Evolutionary conservation across 345 rosid species (phyloP).

Genomic region (Salix udensis): DNA sequence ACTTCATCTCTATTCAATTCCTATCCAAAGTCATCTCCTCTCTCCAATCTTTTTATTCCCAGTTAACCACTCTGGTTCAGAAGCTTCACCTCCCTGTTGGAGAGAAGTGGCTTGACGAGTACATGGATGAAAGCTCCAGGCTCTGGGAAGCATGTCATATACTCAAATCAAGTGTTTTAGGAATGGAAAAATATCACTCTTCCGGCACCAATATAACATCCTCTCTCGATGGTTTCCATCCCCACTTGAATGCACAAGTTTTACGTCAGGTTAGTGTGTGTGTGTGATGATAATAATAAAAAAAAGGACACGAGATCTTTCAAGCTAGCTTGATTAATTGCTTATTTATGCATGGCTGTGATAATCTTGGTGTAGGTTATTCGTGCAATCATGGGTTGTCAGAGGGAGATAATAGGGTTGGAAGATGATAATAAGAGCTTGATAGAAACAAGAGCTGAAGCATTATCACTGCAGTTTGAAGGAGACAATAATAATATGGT

Average conservation of each 20-base stretch:
- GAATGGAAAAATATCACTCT: constrained; percentile 37
- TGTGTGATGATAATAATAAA: too few species aligned
- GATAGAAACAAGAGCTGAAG: constrained; percentile 31
- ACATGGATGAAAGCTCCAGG: constrained; percentile 69
- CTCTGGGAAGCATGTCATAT: constrained; percentile 58
- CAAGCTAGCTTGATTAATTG: too few species aligned
- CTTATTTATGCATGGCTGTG: too few species aligned
- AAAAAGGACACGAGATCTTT: too few species aligned
- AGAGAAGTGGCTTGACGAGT: constrained; percentile 67
- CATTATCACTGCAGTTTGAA: not conserved
- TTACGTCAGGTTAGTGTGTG: constrained; percentile 43
- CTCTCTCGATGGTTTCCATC: constrained; percentile 30
- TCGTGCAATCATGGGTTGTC: constrained; percentile 41
- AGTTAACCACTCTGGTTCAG: constrained; percentile 47
- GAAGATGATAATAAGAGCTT: constrained; percentile 44
- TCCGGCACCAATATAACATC: constrained; percentile 39
- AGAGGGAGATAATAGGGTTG: constrained; percentile 37
- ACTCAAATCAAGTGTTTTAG: constrained; percentile 47
- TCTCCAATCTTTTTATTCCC: constrained; percentile 49
- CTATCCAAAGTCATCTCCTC: constrained; percentile 42
- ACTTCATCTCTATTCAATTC: constrained; percentile 49
- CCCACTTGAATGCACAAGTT: constrained; percentile 25
- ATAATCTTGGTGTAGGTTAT: constrained; percentile 25
- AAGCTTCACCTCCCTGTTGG: constrained; percentile 59
- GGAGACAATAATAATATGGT: constrained; percentile 17